Evolutionary conservation across 371 early-diverging fungal species (phyloP), one percentile per base, ranked within the genome.

Genomic region (Neoconidiobolus thromboides): DNA sequence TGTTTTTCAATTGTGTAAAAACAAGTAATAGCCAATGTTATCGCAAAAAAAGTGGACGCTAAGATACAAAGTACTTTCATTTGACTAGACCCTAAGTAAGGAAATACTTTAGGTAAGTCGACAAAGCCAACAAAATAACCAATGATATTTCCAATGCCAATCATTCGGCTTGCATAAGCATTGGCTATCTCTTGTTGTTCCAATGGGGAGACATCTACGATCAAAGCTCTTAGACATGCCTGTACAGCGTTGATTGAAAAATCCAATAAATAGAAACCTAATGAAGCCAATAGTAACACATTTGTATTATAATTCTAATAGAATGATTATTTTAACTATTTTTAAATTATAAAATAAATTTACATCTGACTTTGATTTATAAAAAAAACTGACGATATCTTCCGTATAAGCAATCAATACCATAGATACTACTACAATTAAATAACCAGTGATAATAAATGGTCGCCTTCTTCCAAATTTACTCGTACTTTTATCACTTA

Each of bases 241-340:
- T 89, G 87, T 3, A 87, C 81, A 80, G 86, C 81, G 65, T 96
- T 96, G 48, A 96, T 79, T 37, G 91, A 82, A 68, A 96, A 93
- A 73, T 96, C 96, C 38, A 96, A 69, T 2, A 83, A 52, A 65
- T 89, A 91, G 60, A 96, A 89, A 0, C 85, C 81, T 0, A 70
- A 54, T 6, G 93, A 86, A 1, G 92, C 93, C 54, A 87, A 0
- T 26, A 26, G 26, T 26, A 26, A 26, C 26, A 26, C 26, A 26
- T 26, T 26, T 26, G 26, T 26, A 26, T 26, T 26, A 26, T 26
- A 26, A 26, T 26, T 26, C 26, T 26, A 26, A 26, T 26, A 26
- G 26, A 26, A 26, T 26, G 26, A 26, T 26, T 26, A 26, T 26
- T 26, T 26, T 26, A 26, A 26, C 26, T 26, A 26, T 26, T 26